phyloP scores from a whole-genome alignment of 352 stramenopile genomes.

The Phytophthora constricta region DNA sequence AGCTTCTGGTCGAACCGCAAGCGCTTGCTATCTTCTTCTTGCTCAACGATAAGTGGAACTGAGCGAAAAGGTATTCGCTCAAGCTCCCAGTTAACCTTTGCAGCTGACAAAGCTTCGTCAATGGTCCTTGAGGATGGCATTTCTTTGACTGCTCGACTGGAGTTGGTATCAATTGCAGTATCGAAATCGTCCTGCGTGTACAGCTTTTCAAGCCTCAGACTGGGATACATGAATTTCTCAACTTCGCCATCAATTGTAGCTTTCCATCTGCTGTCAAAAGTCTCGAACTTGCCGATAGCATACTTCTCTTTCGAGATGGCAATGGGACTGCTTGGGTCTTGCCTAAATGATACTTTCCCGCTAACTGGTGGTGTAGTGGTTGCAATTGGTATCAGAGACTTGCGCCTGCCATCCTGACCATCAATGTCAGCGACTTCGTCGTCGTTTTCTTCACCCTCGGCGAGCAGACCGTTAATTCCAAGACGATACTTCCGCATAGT shows the following conservation, averaged over 20 bases:
- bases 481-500: slow-evolving; percentile 25
- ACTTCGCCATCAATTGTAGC: slow-evolving; percentile 64
- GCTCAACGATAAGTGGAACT: slow-evolving; percentile 23
- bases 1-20: slow-evolving; percentile 65
- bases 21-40: slow-evolving; percentile 37
- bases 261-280: slow-evolving; percentile 63
- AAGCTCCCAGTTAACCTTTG: slow-evolving; percentile 62
- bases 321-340: not conserved
- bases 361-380: slow-evolving; percentile 7
- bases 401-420: not conserved
- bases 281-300: slow-evolving; percentile 62
- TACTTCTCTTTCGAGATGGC: slow-evolving; percentile 21
- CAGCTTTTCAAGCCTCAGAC: slow-evolving; percentile 57
- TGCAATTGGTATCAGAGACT: slow-evolving; percentile 18
- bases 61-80: slow-evolving; percentile 47
- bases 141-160: not conserved
- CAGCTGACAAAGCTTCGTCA: slow-evolving; percentile 39
- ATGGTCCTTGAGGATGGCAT: slow-evolving; percentile 48
- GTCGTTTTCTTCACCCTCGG: slow-evolving; percentile 8
- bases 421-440: slow-evolving; percentile 2
- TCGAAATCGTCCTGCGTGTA: slow-evolving; percentile 30
- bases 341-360: not conserved
- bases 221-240: slow-evolving; percentile 81
- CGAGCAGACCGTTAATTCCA: slow-evolving; percentile 12
- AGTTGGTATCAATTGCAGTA: not conserved